A percentile compares a stretch with the other conserved stretches of the same genome.
phyloP scores from a whole-genome alignment of 352 stramenopile species.

The Aphanomyces euteiches region DNA sequence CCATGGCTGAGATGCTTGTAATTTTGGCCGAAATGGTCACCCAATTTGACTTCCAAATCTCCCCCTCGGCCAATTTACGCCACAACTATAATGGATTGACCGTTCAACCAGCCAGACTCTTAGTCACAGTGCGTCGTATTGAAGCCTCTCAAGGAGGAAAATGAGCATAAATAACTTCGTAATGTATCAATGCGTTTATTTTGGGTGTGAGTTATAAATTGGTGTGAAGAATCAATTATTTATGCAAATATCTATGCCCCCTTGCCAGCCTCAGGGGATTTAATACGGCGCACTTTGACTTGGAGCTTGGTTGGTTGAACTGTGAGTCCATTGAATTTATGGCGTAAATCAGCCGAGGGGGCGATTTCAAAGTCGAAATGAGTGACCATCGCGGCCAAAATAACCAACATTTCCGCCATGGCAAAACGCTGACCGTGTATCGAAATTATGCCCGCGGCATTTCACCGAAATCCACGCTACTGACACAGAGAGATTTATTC shows the following conservation, averaged over 20 bases:
- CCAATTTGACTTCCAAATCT: conserved; percentile 5
- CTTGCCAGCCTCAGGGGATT: too few relatives aligned
- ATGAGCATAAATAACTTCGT: too few relatives aligned
- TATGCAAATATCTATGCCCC: too few relatives aligned
- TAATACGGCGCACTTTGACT: neutral
- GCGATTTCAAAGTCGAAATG: neutral
- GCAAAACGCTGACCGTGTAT: conserved; percentile 46
- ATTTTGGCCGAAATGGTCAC: neutral
- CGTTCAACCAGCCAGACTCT: neutral
- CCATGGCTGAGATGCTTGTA: conserved; percentile 5
- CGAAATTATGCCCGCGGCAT: too few relatives aligned
- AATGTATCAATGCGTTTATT: too few relatives aligned
- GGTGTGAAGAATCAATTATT: too few relatives aligned
- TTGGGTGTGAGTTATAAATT: too few relatives aligned
- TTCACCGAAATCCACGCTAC: too few relatives aligned
- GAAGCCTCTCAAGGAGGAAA: too few relatives aligned
- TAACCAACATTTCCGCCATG: conserved; percentile 42
- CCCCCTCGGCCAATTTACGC: neutral
- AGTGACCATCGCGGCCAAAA: conserved; percentile 29
- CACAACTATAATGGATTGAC: neutral
- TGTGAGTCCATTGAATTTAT: neutral
- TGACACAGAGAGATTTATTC: too few relatives aligned
- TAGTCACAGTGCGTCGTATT: neutral
- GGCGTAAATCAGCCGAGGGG: neutral
- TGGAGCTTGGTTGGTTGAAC: neutral